Base-by-base conservation (phyloP, 495 filamentous ascomycete genomes). In the Hypomontagnella monticulosa region DNA sequence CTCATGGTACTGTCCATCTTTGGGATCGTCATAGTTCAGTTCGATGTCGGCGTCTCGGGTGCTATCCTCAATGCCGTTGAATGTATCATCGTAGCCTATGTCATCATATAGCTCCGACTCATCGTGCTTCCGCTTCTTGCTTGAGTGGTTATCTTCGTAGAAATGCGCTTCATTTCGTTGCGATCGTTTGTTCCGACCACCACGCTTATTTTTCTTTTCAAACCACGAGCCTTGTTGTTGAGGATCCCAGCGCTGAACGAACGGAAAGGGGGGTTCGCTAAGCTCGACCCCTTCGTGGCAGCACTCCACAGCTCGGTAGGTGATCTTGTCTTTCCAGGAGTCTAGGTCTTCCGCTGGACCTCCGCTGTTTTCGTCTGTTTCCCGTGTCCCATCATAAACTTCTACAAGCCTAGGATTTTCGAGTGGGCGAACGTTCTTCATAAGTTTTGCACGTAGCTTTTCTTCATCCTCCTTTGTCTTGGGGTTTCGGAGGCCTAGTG, bases 261-360 rank as follows among this genome's bases (percentile, higher is more conserved):
- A 99, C 0, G 95, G 95, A 71, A 96, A 98, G 2, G 91, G 91
- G 0, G 95, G 93, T 16, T 88, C 83, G 55, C 85, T 92, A 32
- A 97, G 80, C 56, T 86, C 77, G 47, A 93, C 78, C n/a, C 86
- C 87, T 18, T 93, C 87, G 48, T 87, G 77, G 61, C 89, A 84
- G 73, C 95, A 97, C 72, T 99, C 95, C 9, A 93, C 89, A 43
- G 93, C 94, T 47, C 80, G 80, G 51, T 83, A 85, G 38, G 79
- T 83, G 34, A 97, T 88, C 71, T 88, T 94, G 7, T 86, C 71
- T 61, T 85, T 85, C 94, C 94, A 98, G 37, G 78, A 72, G 6
- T 88, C 75, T 0, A 70, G 54, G 52, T 80, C 77, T 16, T 79
- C 73, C 1, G 52, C 50, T 14, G 36, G 30, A 14, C 16, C 36